These are phyloP conservation scores for Botrytis elliptica DNA, from an alignment of 2,329 filamentous ascomycete species.

Conservation along the genomic window DNA sequence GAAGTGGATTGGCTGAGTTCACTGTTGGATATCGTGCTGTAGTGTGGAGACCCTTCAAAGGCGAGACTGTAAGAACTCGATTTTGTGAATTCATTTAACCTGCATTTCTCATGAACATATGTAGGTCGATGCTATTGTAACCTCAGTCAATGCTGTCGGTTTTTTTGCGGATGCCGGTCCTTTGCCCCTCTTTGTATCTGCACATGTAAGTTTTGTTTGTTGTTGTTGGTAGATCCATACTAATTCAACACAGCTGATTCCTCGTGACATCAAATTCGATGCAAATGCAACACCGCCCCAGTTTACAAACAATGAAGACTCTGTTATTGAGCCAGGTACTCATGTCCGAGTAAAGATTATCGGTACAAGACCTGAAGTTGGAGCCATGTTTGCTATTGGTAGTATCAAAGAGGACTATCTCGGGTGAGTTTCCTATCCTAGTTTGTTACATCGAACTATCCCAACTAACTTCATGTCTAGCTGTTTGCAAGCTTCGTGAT, in stretches of 20 bases:
- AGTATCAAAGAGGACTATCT: slow-evolving; percentile 88
- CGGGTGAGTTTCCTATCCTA: slow-evolving; percentile 48
- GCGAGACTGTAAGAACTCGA: slow-evolving; percentile 75
- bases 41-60: slow-evolving; percentile 96
- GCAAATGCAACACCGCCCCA: slow-evolving; percentile 95
- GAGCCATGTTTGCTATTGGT: slow-evolving; percentile 93
- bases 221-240: slow-evolving; percentile 23
- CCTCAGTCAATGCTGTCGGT: slow-evolving; percentile 84
- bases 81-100: neutral
- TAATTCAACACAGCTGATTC: slow-evolving; percentile 67
- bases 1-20: slow-evolving; percentile 89
- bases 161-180: slow-evolving; percentile 87
- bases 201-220: slow-evolving; percentile 32
- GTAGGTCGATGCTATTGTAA: slow-evolving; percentile 91
- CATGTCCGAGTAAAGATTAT: slow-evolving; percentile 94
- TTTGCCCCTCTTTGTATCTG: slow-evolving; percentile 72
- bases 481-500: slow-evolving; percentile 34
- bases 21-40: slow-evolving; percentile 93
- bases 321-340: slow-evolving; percentile 88
- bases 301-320: slow-evolving; percentile 92
- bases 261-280: slow-evolving; percentile 88
- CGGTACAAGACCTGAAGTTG: slow-evolving; percentile 88
- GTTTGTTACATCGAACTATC: neutral
- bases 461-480: slow-evolving; percentile 24
- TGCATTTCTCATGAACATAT: slow-evolving; percentile 32